Evolutionary conservation across 257 asterid species (phyloP), one percentile per base, ranked within the genome.

Genomic region (Scutellaria barbata): DNA sequence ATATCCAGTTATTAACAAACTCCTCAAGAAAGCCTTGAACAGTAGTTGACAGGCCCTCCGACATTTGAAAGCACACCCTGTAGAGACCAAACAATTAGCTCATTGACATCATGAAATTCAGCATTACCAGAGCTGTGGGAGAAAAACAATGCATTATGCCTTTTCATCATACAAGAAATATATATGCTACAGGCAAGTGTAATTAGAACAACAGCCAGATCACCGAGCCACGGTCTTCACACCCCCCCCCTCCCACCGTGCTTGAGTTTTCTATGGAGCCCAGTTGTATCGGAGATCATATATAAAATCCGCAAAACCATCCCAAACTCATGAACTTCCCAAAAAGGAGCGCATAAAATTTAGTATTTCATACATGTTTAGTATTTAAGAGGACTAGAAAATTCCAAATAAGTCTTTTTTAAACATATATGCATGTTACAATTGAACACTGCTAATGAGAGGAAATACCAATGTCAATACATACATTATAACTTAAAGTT

Each of bases 11-110:
- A 80, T 73, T 52, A 52, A 92, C 83, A 79, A 80, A 92, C 56
- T 92, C 98, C 84, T 83, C 89, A 45, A 92, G 88, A 79, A 71
- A 71, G 68, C 75, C 88, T 77, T 87, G 85, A 77, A 82, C 88
- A 79, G 43, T 74, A 50, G 80, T 48, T 20, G 77, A 74, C 51
- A 78, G 82, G 78, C 83, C 76, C 78, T 87, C 95, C 3, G 85
- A 79, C 68, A 85, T 82, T 77, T 85, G 95, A 71, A 87, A 80
- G 75, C 93, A 88, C 54, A 68, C 88, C 80, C 98, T 92, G 76
- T 16, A 63, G 30, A 41, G 54, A 67, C 61, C 11, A 65, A 76
- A 66, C 61, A 68, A 63, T 50, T 66, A 51, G 18, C 33, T 35
- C 63, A 77, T 50, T 60, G 67, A 22, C 56, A 64, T 12, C 50